phyloP scores from a whole-genome alignment of 1,284 basidiomycete species.

The Ganoderma leucocontextum region DNA sequence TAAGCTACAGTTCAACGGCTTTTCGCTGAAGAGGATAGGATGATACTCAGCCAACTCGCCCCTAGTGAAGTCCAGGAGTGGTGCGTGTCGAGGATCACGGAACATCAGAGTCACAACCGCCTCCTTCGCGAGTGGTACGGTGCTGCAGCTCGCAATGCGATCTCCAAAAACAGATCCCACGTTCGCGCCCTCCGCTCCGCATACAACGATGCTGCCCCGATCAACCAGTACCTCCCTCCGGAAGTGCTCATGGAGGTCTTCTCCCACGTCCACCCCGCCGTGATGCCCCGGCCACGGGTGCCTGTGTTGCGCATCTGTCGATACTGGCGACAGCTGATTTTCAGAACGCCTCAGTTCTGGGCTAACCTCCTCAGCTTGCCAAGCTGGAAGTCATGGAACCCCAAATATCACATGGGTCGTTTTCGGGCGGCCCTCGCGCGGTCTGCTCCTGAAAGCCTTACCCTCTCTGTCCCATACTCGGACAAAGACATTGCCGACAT shows the following conservation, averaged over 20 bases:
- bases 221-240: conserved; percentile 5
- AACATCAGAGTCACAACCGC: not conserved
- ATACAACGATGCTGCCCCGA: not conserved
- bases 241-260: conserved; percentile 10
- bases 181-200: conserved; percentile 6
- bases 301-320: conserved; percentile 8
- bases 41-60: not conserved
- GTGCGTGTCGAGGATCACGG: not conserved
- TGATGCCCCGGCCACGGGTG: not conserved
- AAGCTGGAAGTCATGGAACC: not conserved
- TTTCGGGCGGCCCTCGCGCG: not conserved
- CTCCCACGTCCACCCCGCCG: conserved; percentile 1
- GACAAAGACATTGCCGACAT: not conserved
- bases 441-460: not conserved
- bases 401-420: not conserved
- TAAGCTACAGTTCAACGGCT: not conserved
- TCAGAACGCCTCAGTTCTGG: conserved; percentile 8
- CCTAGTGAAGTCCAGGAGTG: not conserved
- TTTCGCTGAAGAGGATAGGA: not conserved
- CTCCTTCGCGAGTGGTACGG: not conserved
- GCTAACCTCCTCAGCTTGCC: not conserved
- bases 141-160: not conserved
- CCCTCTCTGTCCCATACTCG: not conserved
- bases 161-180: not conserved
- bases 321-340: not conserved